Base-by-base conservation (phyloP, 2,329 filamentous ascomycete genomes). In the Canariomyces notabilis region DNA sequence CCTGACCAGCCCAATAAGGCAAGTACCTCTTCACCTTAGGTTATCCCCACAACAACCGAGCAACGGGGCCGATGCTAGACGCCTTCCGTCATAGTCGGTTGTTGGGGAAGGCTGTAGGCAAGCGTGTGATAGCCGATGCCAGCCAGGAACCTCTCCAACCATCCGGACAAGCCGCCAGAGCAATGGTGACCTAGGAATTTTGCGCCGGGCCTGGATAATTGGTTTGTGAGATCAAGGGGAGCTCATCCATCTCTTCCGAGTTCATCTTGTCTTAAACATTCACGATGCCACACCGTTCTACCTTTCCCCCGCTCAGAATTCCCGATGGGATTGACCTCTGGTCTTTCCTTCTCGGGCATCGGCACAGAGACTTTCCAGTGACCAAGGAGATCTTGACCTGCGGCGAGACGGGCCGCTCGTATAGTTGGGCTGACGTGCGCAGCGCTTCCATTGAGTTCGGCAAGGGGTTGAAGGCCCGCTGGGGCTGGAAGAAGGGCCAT, bases 401-500 rank as follows among this genome's bases (percentile, higher is more conserved):
- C 66, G 78, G 80, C 49, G 81, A 86, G 51, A 87, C 86, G 2
- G 73, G 76, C 42, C 70, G 73, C 36, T 70, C 68, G 16, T 89
- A 95, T 67, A 94, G 82, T 37, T 90, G 80, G 63, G 73, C 73
- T 23, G 74, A 88, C 52, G 68, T 87, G 46, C 83, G 79, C 57
- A 71, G 72, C 50, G 72, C 79, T 14, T 84, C 88, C 1, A 67
- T 82, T 32, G 77, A 81, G n/a, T 94, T 96, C 56, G 90, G 88
- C 41, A 81, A 83, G 54, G 90, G 87, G 1, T 75, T 97, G 16
- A 83, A 82, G 59, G 78, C 83, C 20, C 66, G 74, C 18, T 91
- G 83, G 76, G 75, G 82, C 40, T 95, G 89, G 85, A 75, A 82
- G 57, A 89, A 85, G 61, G 86, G 87, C 59, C 87, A 96, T 62